Base-by-base conservation (phyloP, 352 stramenopile genomes). In the Detonula confervacea region DNA sequence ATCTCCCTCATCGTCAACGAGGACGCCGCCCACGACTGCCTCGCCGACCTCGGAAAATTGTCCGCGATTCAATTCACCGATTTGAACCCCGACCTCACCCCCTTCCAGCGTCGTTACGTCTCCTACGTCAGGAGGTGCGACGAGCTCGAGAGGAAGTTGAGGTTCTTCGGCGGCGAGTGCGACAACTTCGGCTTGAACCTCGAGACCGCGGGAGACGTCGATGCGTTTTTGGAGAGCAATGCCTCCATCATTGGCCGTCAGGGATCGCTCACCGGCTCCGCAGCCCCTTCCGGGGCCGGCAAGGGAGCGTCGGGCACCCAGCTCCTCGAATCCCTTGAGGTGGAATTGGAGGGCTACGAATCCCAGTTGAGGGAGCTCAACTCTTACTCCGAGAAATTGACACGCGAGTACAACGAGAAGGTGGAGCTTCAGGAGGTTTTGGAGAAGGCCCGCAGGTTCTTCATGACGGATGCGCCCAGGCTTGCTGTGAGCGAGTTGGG, bases 21-120 rank as follows among this genome's bases (percentile, higher is more conserved):
- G 85, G 96, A 98, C 83, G 96, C 96, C 22, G 96, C 97, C 61
- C 97, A 99, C 88, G 95, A 98, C 86, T 98, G 95, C 81, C 93
- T 99, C 49, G 95, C 97, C 81, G 97, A 98, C 80, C 92, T 99
- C 5, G 97, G 97, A 59, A 96, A 96, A 61, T 80, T 99, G 22
- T 96, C 96, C 30, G 96, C 97, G 18, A 96, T 99, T 75, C 96
- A 99, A 81, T 99, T 99, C 87, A 99, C 97, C n/a, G 97, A 99
- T 87, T 80, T 99, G 66, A 99, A 99, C 89, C 96, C 96, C 52
- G 96, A 99, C 62, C 92, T 98, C 65, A 99, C 97, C 73, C 95
- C 97, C 8, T 99, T 99, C 90, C 97, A 99, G 90, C 96, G 97
- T 59, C 96, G 97, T 66, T 99, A 99, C 86, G 97, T 99, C 35